Evolutionary conservation across 2,329 filamentous ascomycete species (phyloP).

Genomic region (Penicillium hesseltinei): DNA sequence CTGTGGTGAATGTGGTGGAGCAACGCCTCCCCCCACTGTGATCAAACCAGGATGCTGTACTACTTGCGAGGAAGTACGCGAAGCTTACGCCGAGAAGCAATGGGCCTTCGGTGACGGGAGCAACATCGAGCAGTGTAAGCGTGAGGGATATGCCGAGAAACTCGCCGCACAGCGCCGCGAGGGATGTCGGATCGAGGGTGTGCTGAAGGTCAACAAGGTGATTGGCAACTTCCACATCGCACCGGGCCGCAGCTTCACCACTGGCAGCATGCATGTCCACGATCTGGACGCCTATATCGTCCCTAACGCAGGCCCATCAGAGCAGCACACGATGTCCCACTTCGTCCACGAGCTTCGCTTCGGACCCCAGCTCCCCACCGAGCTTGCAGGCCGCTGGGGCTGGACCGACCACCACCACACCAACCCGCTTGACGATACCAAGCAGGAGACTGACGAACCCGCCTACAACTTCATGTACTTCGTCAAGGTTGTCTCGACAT

Average conservation of each 20-base stretch:
- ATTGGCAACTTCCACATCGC: constrained; percentile 98
- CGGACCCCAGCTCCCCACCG: constrained; percentile 82
- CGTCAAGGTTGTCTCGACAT: constrained; percentile 95
- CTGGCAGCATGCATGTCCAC: constrained; percentile 95
- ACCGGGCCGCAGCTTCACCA: constrained; percentile 92
- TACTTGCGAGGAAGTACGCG: constrained; percentile 93
- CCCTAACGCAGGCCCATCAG: constrained; percentile 55
- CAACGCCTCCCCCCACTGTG: constrained; percentile 64
- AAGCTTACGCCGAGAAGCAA: constrained; percentile 82
- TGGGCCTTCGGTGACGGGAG: constrained; percentile 96
- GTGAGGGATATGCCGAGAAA: constrained; percentile 89
- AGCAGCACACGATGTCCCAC: constrained; percentile 84
- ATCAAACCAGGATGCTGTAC: constrained; percentile 89
- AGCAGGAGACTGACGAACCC: constrained; percentile 74
- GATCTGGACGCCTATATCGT: constrained; percentile 96
- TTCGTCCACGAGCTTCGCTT: constrained; percentile 86
- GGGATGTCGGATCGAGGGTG: constrained; percentile 90
- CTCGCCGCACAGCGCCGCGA: constrained; percentile 85
- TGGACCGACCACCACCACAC: constrained; percentile 84
- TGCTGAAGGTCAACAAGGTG: constrained; percentile 94
- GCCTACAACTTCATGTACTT: constrained; percentile 99
- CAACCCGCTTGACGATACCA: constrained; percentile 82
- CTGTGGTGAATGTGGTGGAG: constrained; percentile 92
- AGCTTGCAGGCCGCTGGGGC: constrained; percentile 58
- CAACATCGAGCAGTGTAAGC: constrained; percentile 88